Base-by-base conservation (phyloP, 768 basidiomycete genomes). In the Cystofilobasidium capitatum region DNA sequence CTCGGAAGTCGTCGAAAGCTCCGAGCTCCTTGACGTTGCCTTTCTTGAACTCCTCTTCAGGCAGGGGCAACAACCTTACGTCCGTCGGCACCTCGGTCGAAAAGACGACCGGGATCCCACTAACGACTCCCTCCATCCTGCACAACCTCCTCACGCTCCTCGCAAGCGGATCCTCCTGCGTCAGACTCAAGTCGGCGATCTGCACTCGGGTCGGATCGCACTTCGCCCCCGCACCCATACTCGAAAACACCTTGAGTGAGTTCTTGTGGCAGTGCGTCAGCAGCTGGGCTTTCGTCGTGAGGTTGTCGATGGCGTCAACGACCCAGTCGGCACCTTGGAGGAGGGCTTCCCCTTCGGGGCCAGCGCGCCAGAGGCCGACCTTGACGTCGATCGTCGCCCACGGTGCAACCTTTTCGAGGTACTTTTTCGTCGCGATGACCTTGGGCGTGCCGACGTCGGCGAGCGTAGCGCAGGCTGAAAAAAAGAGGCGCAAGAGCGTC, bases 241-340 rank as follows among this genome's bases (percentile, higher is more conserved):
- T 91, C 0, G 93, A 91, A 77, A 98, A 96, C 22, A 88, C 90
- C 80, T 89, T 91, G 76, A 98, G 85, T 22, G 81, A 75, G 70
- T 87, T 80, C 64, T 86, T 83, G 72, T 88, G 83, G 73, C 94
- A 99, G 76, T 93, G 87, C 66, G 88, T 85, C 10, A 99, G 82
- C 51, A 98, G 80, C 73, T 98, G 93, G 14, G 96, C 78, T 76
- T 99, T 98, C 0, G 94, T 94, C 57, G 88, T 83, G 70, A 98
- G 94, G 74, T 99, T 98, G 78, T 98, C 94, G 68, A 98, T 99
- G 7, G 92, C 92, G 77, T 99, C 94, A 85, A 99, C 83, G 26
- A 98, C 94, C 89, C 92, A 99, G 73, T 97, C 91, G 1, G 86
- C 88, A 31, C 85, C 92, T 40, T 86, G 85, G 0, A 99, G 79